Conservation (phyloP, 257 asterid species). For the Lycium ferocissimum region DNA sequence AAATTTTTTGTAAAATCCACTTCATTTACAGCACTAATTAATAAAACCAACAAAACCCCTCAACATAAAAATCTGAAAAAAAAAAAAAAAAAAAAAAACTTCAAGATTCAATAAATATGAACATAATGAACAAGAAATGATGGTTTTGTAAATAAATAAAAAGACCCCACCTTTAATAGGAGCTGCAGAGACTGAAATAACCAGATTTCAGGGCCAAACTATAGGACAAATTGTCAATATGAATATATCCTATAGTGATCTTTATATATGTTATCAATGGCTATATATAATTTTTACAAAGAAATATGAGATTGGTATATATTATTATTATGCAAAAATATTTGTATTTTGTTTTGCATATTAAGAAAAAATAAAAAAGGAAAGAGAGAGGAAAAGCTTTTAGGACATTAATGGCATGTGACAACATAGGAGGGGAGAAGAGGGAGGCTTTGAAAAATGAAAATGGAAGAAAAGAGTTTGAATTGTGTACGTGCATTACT, state of each 20-base stretch:
- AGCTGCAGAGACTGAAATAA: not conserved
- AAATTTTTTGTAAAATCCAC: not conserved
- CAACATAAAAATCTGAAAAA: not conserved
- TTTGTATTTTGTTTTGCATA: not conserved
- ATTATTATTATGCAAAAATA: not conserved
- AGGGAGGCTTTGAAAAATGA: constrained; percentile 18
- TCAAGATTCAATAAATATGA: not conserved
- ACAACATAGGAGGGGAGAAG: not conserved
- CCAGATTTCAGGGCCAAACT: not conserved
- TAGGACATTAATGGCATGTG: constrained; percentile 18
- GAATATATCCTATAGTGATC: not conserved
- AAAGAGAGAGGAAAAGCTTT: not conserved
- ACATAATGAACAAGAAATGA: constrained; percentile 3
- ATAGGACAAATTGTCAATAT: not conserved
- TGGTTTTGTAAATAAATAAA: not conserved
- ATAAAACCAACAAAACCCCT: not conserved
- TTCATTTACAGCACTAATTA: not conserved
- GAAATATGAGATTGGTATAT: constrained; percentile 8
- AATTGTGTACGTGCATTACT: not conserved
- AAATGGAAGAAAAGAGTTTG: constrained; percentile 7
- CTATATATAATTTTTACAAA: not conserved
- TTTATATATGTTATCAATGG: not conserved
- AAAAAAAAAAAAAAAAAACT: not conserved
- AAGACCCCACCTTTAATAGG: not conserved
- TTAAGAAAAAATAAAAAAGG: not conserved